Evolutionary conservation across 1,284 basidiomycete genomes (phyloP), one percentile per base, ranked within the genome.

Genomic region (Porphyrellus sp.): DNA sequence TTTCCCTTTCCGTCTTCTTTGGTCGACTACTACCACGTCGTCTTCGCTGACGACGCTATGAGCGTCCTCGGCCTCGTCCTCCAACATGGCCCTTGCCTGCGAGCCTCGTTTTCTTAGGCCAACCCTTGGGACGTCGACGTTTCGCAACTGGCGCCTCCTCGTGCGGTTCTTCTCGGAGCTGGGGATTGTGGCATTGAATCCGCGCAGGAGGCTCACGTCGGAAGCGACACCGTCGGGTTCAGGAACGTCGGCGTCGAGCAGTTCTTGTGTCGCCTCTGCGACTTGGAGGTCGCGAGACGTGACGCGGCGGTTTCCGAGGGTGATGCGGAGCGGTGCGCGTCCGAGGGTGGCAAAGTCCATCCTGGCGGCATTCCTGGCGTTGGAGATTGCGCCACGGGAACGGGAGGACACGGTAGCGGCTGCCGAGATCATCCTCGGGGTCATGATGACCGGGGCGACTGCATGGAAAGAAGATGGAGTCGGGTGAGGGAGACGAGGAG

Each of bases 381-480:
- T 67, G 30, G 69, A 63, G 31, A 79, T 63, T 13, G 77, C 70
- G 16, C 69, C 68, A 52, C 77, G 77, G 24, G 79, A 70, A 49
- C 78, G 73, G 24, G 78, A 77, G 11, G 83, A 81, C 4, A 81
- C 78, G 21, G 82, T 83, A 13, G 85, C 77, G 4, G 86, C 79
- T 38, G 79, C 78, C 49, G 79, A 81, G 51, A 92, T 79, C 79
- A 91, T 86, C 57, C 83, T 78, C 21, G 91, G 89, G 5, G 91
- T 92, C 91, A 95, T 93, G 62, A 95, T 86, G 54, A 86, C 83
- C 12, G 92, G 92, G 5, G 92, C 91, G 64, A 95, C 92, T 95
- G 67, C 12, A 58, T n/a, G 13, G 24, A 0, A 8, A 20, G 28
- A 12, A 37, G 21, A 39, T 28, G 23, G 24, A 31, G 28, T 4